Base-by-base conservation (phyloP, 768 basidiomycete species). In the Pholiota microspora region DNA sequence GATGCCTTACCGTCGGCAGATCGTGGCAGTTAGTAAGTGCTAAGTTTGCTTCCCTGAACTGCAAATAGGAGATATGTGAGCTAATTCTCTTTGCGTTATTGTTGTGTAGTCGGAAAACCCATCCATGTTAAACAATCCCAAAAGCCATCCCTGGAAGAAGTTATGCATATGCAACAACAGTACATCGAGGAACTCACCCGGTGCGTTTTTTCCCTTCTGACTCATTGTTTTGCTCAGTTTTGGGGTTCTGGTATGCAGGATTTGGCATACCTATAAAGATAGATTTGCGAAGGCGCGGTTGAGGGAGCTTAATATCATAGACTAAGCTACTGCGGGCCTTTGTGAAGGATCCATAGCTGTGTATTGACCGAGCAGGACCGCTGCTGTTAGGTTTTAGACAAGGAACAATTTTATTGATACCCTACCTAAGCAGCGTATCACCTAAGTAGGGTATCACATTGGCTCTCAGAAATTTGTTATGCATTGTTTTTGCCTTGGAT, bases 211-310 rank as follows among this genome's bases (percentile, higher is more conserved):
- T 21, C 4, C 12, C 12, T 8, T 7, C 15, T 16, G 51, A 23
- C 29, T 29, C 28, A 12, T 54, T 36, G 51, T 35, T 54, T 8
- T 49, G 32, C 18, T 42, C 13, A 7, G 46, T 50, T 7, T 28
- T 34, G n/a, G n/a, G n/a, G n/a, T n/a, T n/a, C n/a, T n/a, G n/a
- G n/a, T n/a, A n/a, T 13, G 24, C 62, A 97, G 94, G 47, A 96
- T 98, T 59, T 98, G 95, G 95, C 82, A 98, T 66, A 85, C 87
- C 6, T 96, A 98, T 75, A 98, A 98, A 71, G 89, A 98, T 65
- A 80, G 87, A 51, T 97, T 95, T 64, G 95, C 95, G 28, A 86
- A 90, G 65, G 78, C 91, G 25, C 79, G 94, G 38, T 82, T 83
- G 53, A 77, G 82, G 58, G 90, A 93, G 66, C 76, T 93, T 59